A percentile compares a stretch with the other conserved stretches of the same genome.
These are phyloP conservation scores for Entomophthora muscae DNA, from an alignment of 371 early-diverging fungal species.

Conservation along the genomic window DNA sequence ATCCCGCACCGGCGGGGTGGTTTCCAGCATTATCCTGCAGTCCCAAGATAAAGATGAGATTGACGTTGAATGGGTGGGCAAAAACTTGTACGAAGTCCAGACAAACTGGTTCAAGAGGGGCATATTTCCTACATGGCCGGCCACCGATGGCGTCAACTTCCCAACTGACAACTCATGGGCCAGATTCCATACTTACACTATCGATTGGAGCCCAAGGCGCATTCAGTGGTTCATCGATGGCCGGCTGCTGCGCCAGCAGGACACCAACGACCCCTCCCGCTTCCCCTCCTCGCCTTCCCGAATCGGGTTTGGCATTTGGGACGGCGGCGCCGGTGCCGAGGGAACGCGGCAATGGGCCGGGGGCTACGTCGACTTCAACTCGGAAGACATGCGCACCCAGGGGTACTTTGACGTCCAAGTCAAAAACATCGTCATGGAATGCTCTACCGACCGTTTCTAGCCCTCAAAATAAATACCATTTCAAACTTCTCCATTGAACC, in stretches of 20 bases:
- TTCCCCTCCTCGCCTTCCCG: slow-evolving; percentile 11
- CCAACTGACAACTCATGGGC: slow-evolving; percentile 10
- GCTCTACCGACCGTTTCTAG: not conserved
- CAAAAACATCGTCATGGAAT: not conserved
- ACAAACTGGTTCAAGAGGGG: slow-evolving; percentile 14
- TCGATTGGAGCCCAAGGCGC: slow-evolving; percentile 32
- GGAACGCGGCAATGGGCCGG: slow-evolving; percentile 51
- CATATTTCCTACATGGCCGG: not conserved
- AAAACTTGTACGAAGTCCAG: slow-evolving; percentile 8
- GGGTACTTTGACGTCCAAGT: slow-evolving; percentile 1
- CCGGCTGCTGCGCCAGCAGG: slow-evolving; percentile 16
- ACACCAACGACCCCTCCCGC: too few species aligned
- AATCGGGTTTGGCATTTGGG: slow-evolving; percentile 48
- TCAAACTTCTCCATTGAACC: too few species aligned
- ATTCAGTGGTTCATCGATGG: slow-evolving; percentile 35
- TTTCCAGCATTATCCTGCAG: slow-evolving; percentile 19
- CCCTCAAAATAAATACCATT: too few species aligned
- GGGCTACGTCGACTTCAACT: slow-evolving; percentile 25
- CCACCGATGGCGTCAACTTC: not conserved
- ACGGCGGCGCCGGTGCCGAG: slow-evolving; percentile 34
- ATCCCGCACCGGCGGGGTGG: slow-evolving; percentile 13
- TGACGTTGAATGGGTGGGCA: slow-evolving; percentile 17
- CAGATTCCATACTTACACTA: slow-evolving; percentile 20
- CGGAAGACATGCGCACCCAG: not conserved
- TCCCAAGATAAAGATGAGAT: slow-evolving; percentile 19